These are phyloP conservation scores for Calamus simplicifolius DNA, from an alignment of 176 grass and related monocot species.

Conservation along the genomic window DNA sequence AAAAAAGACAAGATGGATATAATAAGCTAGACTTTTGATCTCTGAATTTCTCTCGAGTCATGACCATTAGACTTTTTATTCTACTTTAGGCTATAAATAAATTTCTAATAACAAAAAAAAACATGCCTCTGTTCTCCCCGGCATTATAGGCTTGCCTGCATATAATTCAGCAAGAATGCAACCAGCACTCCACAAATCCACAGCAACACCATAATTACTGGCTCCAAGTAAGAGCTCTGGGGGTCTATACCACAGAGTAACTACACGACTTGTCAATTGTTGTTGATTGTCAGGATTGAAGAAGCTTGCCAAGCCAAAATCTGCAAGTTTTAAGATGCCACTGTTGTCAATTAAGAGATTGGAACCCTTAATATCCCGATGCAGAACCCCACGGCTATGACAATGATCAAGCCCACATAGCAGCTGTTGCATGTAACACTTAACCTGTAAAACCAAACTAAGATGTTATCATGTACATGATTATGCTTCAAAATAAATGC, in stretches of 20 bases:
- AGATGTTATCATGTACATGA: no score
- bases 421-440: conserved; percentile 99
- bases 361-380: conserved; percentile 97
- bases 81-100: no score
- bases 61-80: no score
- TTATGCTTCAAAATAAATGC: no score
- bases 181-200: conserved; percentile 95
- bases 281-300: conserved; percentile 78
- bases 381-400: conserved; percentile 78
- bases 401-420: conserved; percentile 93
- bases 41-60: no score
- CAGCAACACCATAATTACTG: conserved; percentile 88
- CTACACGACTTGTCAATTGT: conserved; percentile 95
- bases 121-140: conserved; percentile 89
- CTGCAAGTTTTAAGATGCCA: conserved; percentile 92
- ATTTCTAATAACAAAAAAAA: background rate
- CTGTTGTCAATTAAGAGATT: conserved; percentile 95
- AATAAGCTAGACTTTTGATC: no score
- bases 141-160: conserved; percentile 99
- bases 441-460: conserved; percentile 48
- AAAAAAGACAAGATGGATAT: no score
- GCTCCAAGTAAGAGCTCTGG: conserved; percentile 95
- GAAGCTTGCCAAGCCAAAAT: conserved; percentile 98
- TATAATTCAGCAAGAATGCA: conserved; percentile 99
- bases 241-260: conserved; percentile 98